A percentile compares a stretch with the other conserved stretches of the same genome.
phyloP scores from a whole-genome alignment of 225 moss, liverwort and hornwort species.

The Sphagnum tenellum region DNA sequence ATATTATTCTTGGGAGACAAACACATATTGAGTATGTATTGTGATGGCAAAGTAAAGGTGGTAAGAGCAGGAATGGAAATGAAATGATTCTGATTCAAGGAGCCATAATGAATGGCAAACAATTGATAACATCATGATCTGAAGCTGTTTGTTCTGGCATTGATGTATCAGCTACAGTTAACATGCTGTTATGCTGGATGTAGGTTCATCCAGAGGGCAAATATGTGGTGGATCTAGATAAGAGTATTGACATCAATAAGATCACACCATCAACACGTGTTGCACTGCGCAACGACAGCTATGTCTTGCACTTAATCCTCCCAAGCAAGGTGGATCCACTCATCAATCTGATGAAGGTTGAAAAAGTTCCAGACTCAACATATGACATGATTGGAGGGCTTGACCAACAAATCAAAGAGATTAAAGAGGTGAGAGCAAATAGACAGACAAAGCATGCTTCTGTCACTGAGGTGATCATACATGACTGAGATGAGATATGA shows the following conservation, averaged over 20 bases:
- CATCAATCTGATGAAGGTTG: slow-evolving; percentile 98
- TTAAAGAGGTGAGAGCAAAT: slow-evolving; percentile 62
- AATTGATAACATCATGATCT: too few relatives aligned
- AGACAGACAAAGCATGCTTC: too few relatives aligned
- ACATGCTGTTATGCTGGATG: neutral
- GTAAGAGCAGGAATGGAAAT: too few relatives aligned
- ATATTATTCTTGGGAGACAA: too few relatives aligned
- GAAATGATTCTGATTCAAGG: too few relatives aligned
- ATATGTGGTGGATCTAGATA: slow-evolving; percentile 97
- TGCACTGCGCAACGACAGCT: slow-evolving; percentile 97
- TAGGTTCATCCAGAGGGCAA: slow-evolving; percentile 99
- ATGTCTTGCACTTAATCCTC: slow-evolving; percentile 88
- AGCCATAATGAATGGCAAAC: too few relatives aligned
- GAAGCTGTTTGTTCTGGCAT: too few relatives aligned
- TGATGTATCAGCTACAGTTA: too few relatives aligned
- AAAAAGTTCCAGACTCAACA: slow-evolving; percentile 96
- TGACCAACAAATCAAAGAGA: slow-evolving; percentile 97
- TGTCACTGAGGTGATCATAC: too few relatives aligned
- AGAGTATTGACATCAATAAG: slow-evolving; percentile 95
- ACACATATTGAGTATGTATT: too few relatives aligned
- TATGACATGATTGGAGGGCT: slow-evolving; percentile 99
- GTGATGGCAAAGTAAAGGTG: too few relatives aligned
- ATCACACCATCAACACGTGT: slow-evolving; percentile 94
- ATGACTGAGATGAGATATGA: too few relatives aligned
- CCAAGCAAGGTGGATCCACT: slow-evolving; percentile 98